Evolutionary conservation across 75 land plant species (phyloP), one percentile per base, ranked within the genome.

Genomic region (Cryptomeria japonica): DNA sequence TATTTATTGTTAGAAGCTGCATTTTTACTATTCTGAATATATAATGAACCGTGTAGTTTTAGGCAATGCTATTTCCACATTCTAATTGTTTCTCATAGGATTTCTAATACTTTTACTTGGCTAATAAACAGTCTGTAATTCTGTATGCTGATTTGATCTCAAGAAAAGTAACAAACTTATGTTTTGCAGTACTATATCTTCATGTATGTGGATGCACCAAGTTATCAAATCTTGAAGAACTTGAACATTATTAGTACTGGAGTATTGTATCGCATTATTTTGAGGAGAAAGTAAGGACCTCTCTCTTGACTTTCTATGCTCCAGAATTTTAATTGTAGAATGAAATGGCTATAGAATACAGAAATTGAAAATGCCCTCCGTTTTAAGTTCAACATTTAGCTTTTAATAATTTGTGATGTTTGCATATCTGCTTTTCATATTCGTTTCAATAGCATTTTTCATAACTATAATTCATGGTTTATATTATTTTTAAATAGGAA

Each of bases 171-270:
- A 44, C 51, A 42, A 11, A 80, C 10, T 73, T 51, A 38, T 16
- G 41, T 85, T 47, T 85, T 38, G 39, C 92, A 96, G 98, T 96
- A 96, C 88, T 96, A 96, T 87, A 95, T 96, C 82, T 96, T 96
- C 89, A 91, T 96, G 6, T 96, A 96, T 88, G 98, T 96, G 80
- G 98, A 96, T 89, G 97, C 98, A 14, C 98, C 98, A 15, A 94
- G 95, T 28, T 96, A 96, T 85, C 98, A 96, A 89, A 95, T 96
- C 79, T 85, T 96, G 87, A 96, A 96, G 90, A 96, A 96, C 80
- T 86, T 96, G 37, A 96, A 96, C 86, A 96, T 96, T 37, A 95
- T 96, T 87, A 94, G 94, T 86, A 96, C 98, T 80, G 98, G 98
- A 31, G 91, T 96, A 3, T 56, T 96, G n/a, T 96, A 95, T 86